A percentile compares a stretch with the other conserved stretches of the same genome.
phyloP scores from a whole-genome alignment of 345 rosid species.

The Excoecaria agallocha region DNA sequence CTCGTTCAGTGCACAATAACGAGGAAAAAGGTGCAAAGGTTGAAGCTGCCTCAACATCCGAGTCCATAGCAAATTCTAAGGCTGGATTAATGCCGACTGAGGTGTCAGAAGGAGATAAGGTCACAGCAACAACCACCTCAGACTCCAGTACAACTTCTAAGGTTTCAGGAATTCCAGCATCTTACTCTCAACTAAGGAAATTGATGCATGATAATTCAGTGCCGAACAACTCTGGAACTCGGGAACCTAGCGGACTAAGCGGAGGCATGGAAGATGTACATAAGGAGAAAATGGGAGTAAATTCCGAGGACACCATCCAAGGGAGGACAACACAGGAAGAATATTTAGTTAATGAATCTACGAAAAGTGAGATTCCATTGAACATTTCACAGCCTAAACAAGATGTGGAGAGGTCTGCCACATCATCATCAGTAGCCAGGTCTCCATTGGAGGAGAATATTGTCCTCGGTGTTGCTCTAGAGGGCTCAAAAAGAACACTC shows the following conservation, averaged over 20 bases:
- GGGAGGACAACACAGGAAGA: conserved; percentile 21
- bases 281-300: conserved; percentile 25
- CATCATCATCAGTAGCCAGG: conserved; percentile 33
- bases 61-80: conserved; percentile 29
- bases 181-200: conserved; percentile 21
- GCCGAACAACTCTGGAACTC: conserved; percentile 23
- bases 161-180: conserved; percentile 8
- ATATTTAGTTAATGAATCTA: conserved; percentile 24
- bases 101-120: conserved; percentile 41
- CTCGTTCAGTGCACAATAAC: conserved; percentile 27
- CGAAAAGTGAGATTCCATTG: conserved; percentile 18
- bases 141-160: conserved; percentile 27
- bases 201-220: conserved; percentile 14
- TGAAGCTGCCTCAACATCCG: conserved; percentile 38
- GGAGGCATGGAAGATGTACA: conserved; percentile 25
- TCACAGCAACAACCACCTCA: conserved; percentile 17
- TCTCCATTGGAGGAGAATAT: conserved; percentile 72
- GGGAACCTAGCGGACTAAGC: conserved; percentile 24
- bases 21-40: conserved; percentile 53
- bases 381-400: conserved; percentile 33
- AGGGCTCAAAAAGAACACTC: conserved; percentile 83
- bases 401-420: conserved; percentile 37
- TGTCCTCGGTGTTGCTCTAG: conserved; percentile 84
- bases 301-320: conserved; percentile 19
- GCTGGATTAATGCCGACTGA: conserved; percentile 26